phyloP scores from a whole-genome alignment of 108 stramenopile species.

The Pelagomonas calceolata region DNA sequence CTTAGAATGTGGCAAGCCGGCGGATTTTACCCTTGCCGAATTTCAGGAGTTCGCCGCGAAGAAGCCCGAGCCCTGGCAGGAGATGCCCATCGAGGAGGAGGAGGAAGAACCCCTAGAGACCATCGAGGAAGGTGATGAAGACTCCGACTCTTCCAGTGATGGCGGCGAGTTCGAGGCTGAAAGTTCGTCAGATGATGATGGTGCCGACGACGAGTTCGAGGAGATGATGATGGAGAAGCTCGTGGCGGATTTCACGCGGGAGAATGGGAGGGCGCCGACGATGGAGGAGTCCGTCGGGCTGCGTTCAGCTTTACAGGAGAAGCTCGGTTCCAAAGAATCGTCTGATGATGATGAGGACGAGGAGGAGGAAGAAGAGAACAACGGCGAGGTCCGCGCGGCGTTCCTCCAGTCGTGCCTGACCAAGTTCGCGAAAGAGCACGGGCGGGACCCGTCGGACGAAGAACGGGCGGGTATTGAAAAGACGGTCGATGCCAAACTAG shows the following conservation, averaged over 20 bases:
- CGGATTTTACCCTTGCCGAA: neutral
- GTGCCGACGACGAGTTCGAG: neutral
- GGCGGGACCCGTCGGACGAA: neutral
- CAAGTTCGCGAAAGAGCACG: conserved; percentile 3
- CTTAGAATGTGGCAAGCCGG: neutral
- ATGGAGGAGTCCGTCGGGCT: too few relatives aligned
- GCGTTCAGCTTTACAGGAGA: too few relatives aligned
- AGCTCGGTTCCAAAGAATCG: too few relatives aligned
- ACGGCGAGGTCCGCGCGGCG: neutral
- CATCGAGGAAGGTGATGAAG: conserved; percentile 6
- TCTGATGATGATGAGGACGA: too few relatives aligned
- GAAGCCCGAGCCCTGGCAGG: conserved; percentile 10
- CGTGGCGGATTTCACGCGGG: neutral
- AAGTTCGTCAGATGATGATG: neutral
- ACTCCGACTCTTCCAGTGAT: neutral
- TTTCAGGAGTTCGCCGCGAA: conserved; percentile 2
- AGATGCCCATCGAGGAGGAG: neutral
- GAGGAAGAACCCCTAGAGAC: neutral
- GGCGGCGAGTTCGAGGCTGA: conserved; percentile 8
- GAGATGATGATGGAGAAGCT: neutral
- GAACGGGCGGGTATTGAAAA: conserved; percentile 7
- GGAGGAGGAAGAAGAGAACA: conserved; percentile 7
- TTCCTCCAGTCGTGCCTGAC: neutral
- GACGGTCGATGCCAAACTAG: neutral
- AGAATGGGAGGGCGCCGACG: neutral